Conservation (phyloP, 305 asterid genomes). For the Fraxinus sp. region DNA sequence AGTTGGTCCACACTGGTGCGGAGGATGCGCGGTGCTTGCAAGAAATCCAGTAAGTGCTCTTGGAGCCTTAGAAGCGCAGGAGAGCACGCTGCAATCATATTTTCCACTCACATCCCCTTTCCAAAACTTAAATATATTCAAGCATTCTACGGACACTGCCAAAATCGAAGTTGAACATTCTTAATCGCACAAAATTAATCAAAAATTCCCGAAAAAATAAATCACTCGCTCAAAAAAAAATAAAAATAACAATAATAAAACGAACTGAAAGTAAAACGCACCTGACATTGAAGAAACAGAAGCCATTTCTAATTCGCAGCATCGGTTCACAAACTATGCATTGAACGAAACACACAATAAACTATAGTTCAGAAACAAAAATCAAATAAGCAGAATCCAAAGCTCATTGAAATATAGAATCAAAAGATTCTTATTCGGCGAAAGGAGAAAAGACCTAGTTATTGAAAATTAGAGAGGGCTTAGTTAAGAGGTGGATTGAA, state of each 20-base stretch:
- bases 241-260: background rate
- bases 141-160: constrained; percentile 76
- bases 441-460: constrained; percentile 1
- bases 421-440: constrained; percentile 28
- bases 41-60: constrained; percentile 75
- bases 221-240: background rate
- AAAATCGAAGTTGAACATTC: background rate
- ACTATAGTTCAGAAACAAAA: constrained; percentile 22
- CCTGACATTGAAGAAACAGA: constrained; percentile 72
- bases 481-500: constrained; percentile 34
- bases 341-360: constrained; percentile 24
- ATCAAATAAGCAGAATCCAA: constrained; percentile 23
- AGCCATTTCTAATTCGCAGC: constrained; percentile 66
- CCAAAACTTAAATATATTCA: constrained; percentile 67
- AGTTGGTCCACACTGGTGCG: constrained; percentile 43
- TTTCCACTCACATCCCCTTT: constrained; percentile 69
- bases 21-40: constrained; percentile 70
- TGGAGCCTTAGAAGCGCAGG: constrained; percentile 82
- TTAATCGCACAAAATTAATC: background rate
- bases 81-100: constrained; percentile 59
- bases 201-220: background rate
- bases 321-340: constrained; percentile 51
- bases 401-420: constrained; percentile 23
- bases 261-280: background rate
- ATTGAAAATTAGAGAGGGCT: constrained; percentile 25